Evolutionary conservation across 306 rosid species (phyloP).

Genomic region (Citrullus colocynthis): DNA sequence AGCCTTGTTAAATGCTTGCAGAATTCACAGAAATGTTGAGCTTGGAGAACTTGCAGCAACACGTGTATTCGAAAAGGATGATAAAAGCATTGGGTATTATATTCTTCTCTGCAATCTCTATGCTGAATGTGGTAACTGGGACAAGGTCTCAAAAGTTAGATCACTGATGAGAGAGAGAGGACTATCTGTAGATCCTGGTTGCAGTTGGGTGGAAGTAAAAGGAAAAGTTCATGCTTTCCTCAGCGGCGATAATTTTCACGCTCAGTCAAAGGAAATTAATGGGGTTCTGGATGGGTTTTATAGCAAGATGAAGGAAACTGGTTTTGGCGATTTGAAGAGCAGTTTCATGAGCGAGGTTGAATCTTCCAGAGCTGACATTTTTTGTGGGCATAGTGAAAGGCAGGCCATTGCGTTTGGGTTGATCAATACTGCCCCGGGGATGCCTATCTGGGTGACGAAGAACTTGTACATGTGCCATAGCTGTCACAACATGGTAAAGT

Average conservation of each 20-base stretch:
- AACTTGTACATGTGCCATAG: conserved; percentile 75
- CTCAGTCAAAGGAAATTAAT: conserved; percentile 49
- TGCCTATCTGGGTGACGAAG: conserved; percentile 77
- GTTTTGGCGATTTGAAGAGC: conserved; percentile 23
- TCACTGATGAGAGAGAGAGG: conserved; percentile 62
- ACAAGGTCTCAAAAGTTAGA: conserved; percentile 53
- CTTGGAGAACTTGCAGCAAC: conserved; percentile 77
- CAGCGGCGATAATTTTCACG: conserved; percentile 54
- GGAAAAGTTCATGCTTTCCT: conserved; percentile 88
- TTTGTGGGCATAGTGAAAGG: conserved; percentile 91
- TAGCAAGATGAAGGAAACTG: conserved; percentile 50
- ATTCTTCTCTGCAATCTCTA: conserved; percentile 64
- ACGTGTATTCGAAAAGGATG: conserved; percentile 43
- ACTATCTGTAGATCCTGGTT: conserved; percentile 69
- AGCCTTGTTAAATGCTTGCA: conserved; percentile 73
- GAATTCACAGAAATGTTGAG: conserved; percentile 54
- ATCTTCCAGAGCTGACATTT: conserved; percentile 75
- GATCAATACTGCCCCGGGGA: conserved; percentile 71
- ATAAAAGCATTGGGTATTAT: conserved; percentile 56
- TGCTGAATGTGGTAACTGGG: conserved; percentile 59
- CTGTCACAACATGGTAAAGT: conserved; percentile 60
- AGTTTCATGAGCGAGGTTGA: conserved; percentile 30
- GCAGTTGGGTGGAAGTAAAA: conserved; percentile 86
- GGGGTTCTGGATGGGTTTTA: conserved; percentile 56
- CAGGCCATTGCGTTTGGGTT: conserved; percentile 67